Conservation (phyloP, 1,139 yeast species). For the Eremothecium sinecaudum region DNA sequence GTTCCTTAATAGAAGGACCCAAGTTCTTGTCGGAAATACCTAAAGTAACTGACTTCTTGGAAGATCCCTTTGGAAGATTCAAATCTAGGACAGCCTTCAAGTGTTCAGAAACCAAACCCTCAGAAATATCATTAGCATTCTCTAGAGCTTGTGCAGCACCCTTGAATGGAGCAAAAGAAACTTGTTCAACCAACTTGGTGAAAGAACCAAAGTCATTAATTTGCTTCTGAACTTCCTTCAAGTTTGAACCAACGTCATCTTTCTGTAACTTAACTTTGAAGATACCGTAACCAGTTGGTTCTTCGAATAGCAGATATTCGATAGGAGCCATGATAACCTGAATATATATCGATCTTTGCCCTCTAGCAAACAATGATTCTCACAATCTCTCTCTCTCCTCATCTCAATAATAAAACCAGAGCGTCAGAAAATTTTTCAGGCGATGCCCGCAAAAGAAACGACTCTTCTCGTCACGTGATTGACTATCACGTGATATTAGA, state of each 20-base stretch:
- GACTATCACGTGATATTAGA: too few species aligned
- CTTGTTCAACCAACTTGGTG: conserved; percentile 87
- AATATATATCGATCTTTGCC: background rate
- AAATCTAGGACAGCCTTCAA: conserved; percentile 81
- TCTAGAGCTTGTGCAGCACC: conserved; percentile 99
- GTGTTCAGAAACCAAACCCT: conserved; percentile 90
- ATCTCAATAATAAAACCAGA: conserved; percentile 11
- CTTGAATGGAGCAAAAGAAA: conserved; percentile 95
- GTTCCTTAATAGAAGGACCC: conserved; percentile 94
- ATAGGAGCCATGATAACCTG: conserved; percentile 42
- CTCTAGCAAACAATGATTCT: too few species aligned
- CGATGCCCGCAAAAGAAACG: conserved; percentile 6
- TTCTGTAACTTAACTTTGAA: conserved; percentile 91
- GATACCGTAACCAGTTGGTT: conserved; percentile 96
- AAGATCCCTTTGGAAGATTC: conserved; percentile 79
- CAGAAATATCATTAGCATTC: conserved; percentile 95
- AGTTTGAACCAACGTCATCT: conserved; percentile 85
- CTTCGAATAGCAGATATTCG: conserved; percentile 93
- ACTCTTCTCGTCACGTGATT: too few species aligned
- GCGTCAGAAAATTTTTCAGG: conserved; percentile 11
- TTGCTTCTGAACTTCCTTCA: conserved; percentile 91
- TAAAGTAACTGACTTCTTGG: conserved; percentile 57
- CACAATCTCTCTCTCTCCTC: conserved; percentile 7
- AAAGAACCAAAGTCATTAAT: conserved; percentile 78
- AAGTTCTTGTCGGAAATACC: conserved; percentile 93